Base-by-base conservation (phyloP, 2,329 filamentous ascomycete species). In the Byssochlamys sp. region DNA sequence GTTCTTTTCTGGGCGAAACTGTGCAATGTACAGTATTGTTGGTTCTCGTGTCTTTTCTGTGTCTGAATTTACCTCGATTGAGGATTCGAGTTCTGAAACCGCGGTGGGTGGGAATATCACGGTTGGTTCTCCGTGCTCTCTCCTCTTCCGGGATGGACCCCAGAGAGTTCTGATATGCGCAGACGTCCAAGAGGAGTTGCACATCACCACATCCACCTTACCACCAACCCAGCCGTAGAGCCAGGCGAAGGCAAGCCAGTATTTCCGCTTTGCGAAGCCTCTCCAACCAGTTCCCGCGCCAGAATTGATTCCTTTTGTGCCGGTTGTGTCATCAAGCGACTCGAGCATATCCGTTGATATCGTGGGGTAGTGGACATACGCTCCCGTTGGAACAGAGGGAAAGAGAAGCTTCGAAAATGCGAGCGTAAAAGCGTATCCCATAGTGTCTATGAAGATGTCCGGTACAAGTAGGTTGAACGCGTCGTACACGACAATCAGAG, bases 341-440 rank as follows among this genome's bases (percentile, higher is more conserved):
- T 84, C 82, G 3, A 99, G 83, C 94, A 99, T 99, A 68, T 99
- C 94, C 54, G 91, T 99, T 2, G 91, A 96, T 56, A 99, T 99
- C 57, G 92, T 97, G 0, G 94, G 94, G 70, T 97, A 99, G 75
- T 99, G 94, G 1, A 97, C 91, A 69, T 99, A 99, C 55, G 94
- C 91, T 52, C 84, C 91, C 0, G 91, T 96, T 0, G 92, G 89
- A 1, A 96, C 82, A 35, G 77, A 73, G 0, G 83, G 87, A 69
- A 97, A 97, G 26, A 97, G 79, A 61, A 88, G 81, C 69, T 91
- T 94, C 72, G 81, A 88, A 2, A 96, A 79, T 7, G 89, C 90
- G 10, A 96, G 82, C 0, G 89, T 83, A 70, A 97, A 99, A 27
- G 92, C 91, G 68, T 96, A 99, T 61, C 94, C 94, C 91, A 99